Conservation (phyloP, 1,139 yeast species). For the Debaryomyces sp. region DNA sequence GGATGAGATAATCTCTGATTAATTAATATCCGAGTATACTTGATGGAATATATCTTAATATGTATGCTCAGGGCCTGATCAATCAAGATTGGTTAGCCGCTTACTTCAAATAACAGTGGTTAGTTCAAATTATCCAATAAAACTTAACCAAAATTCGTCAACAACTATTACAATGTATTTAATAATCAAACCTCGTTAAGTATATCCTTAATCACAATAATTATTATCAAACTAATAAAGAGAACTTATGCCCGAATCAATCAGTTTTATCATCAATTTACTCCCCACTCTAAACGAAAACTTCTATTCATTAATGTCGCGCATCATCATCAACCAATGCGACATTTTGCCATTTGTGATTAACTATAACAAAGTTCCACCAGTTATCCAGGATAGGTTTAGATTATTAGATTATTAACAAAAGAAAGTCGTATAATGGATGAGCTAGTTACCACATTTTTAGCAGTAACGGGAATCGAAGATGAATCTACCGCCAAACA, state of each 20-base stretch:
- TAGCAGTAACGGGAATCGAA: slow-evolving; percentile 80
- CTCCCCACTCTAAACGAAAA: slow-evolving; percentile 2
- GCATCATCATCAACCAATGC: background rate
- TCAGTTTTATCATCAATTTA: background rate
- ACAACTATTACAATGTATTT: background rate
- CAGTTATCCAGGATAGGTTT: background rate
- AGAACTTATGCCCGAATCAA: background rate
- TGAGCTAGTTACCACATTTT: slow-evolving; percentile 68
- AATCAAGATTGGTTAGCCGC: slow-evolving; percentile 3
- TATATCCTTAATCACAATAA: slow-evolving; percentile 4
- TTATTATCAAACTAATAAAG: background rate
- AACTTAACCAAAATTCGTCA: background rate
- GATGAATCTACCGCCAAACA: slow-evolving; percentile 74
- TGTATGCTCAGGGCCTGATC: background rate
- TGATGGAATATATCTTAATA: background rate
- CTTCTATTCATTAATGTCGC: slow-evolving; percentile 4
- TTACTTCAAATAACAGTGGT: background rate
- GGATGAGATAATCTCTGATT: background rate
- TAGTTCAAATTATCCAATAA: background rate
- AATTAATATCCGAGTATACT: background rate
- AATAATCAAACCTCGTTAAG: background rate
- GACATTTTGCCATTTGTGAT: slow-evolving; percentile 10
- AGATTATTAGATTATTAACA: background rate
- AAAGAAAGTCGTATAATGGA: slow-evolving; percentile 32
- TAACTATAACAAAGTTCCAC: background rate